A percentile compares a stretch with the other conserved stretches of the same genome.
phyloP scores from a whole-genome alignment of 768 basidiomycete species.

The Termitomyces sp. region DNA sequence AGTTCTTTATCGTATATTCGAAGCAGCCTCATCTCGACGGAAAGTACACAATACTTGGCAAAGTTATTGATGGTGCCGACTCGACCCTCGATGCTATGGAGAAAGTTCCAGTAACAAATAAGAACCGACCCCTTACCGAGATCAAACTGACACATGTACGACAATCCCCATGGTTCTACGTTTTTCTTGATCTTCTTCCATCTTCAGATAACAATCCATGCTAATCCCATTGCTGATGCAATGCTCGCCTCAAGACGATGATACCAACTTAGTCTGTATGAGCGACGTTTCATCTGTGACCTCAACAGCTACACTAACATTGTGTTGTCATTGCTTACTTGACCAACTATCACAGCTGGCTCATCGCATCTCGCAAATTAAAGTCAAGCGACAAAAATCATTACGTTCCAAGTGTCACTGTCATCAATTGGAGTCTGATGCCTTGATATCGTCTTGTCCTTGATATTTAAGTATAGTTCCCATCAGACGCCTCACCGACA shows the following conservation, averaged over 20 bases:
- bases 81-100: conserved; percentile 94
- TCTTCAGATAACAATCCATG: conserved; percentile 77
- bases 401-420: background rate
- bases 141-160: conserved; percentile 80
- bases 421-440: background rate
- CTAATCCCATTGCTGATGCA: conserved; percentile 92
- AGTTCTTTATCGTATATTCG: conserved; percentile 86
- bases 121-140: conserved; percentile 83
- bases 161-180: too few relatives aligned
- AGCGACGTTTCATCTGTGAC: background rate
- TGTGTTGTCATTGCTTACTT: background rate
- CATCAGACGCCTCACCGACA: background rate
- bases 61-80: conserved; percentile 98
- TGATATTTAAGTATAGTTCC: background rate
- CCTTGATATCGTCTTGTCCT: background rate
- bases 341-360: background rate
- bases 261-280: background rate
- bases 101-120: conserved; percentile 82
- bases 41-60: conserved; percentile 93
- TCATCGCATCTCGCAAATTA: background rate
- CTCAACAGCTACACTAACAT: too few relatives aligned
- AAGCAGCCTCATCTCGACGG: conserved; percentile 94
- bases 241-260: conserved; percentile 33
- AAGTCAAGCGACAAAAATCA: background rate
- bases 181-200: background rate